Conservation (phyloP, 169 alveolate species). For the Plasmodium billcollinsi region DNA sequence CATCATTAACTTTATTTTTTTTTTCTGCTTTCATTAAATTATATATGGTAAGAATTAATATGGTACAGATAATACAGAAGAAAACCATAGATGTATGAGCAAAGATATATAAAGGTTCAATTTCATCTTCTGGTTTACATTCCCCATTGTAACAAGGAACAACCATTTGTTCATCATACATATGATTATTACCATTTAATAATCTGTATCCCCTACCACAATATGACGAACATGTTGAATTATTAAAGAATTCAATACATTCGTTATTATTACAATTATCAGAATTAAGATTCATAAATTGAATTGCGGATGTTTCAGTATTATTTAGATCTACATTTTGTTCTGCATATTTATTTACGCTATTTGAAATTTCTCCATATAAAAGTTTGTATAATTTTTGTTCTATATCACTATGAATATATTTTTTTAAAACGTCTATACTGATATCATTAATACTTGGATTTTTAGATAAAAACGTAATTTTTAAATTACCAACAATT, state of each 20-base stretch:
- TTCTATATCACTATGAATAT: conserved; percentile 34
- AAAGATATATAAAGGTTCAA: conserved; percentile 51
- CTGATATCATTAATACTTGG: conserved; percentile 29
- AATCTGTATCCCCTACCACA: conserved; percentile 54
- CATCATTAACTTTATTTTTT: conserved; percentile 1
- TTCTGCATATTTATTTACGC: background rate
- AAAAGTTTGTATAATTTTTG: conserved; percentile 20
- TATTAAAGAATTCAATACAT: conserved; percentile 31
- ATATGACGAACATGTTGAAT: conserved; percentile 45
- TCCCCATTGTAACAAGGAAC: conserved; percentile 68
- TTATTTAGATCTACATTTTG: conserved; percentile 28
- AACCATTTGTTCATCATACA: conserved; percentile 17
- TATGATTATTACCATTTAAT: conserved; percentile 16
- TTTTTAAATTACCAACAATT: conserved; percentile 17
- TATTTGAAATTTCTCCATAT: conserved; percentile 14
- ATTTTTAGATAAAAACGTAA: conserved; percentile 10
- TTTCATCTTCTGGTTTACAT: conserved; percentile 31
- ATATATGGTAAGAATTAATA: conserved; percentile 30
- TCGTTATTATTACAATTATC: conserved; percentile 45
- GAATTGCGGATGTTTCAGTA: conserved; percentile 6
- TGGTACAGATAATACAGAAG: conserved; percentile 37
- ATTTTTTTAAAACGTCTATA: conserved; percentile 36
- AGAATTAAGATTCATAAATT: conserved; percentile 2
- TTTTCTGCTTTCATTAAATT: background rate
- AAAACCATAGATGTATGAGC: conserved; percentile 49